These are phyloP conservation scores for Rhynchosporium graminicola DNA, from an alignment of 2,329 filamentous ascomycete species.

Conservation along the genomic window DNA sequence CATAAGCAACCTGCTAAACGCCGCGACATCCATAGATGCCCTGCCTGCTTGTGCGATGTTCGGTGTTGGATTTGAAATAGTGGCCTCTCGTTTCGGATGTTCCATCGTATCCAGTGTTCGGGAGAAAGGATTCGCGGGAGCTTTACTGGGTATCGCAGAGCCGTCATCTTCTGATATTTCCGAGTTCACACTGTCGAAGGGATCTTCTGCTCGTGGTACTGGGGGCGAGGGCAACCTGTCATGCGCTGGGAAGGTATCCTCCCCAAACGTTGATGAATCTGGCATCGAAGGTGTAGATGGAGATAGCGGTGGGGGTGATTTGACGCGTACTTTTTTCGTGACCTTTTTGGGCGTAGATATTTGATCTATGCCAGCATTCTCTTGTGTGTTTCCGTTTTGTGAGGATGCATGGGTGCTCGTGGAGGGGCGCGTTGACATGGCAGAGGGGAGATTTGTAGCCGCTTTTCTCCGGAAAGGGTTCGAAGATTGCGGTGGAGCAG, in stretches of 20 bases:
- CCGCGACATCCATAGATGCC: conserved; percentile 69
- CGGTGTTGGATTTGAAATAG: conserved; percentile 20
- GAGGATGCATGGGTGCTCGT: conserved; percentile 25
- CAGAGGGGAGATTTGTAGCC: conserved; percentile 20
- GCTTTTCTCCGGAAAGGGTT: conserved; percentile 41
- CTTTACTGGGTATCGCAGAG: conserved; percentile 29
- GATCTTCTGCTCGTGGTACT: conserved; percentile 40
- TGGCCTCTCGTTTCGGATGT: conserved; percentile 34
- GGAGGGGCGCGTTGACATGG: conserved; percentile 27
- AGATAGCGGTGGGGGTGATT: conserved; percentile 61
- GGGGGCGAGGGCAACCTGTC: conserved; percentile 34
- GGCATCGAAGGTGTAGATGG: conserved; percentile 47
- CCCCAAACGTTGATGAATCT: conserved; percentile 47
- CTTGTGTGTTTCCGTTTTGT: conserved; percentile 24
- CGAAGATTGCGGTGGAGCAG: conserved; percentile 37
- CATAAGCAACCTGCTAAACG: conserved; percentile 74
- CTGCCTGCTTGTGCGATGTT: conserved; percentile 39
- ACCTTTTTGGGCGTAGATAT: conserved; percentile 31
- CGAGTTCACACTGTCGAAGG: conserved; percentile 40
- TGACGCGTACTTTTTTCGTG: conserved; percentile 65
- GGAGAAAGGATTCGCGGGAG: conserved; percentile 56
- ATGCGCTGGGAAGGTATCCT: conserved; percentile 31
- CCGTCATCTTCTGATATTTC: conserved; percentile 37
- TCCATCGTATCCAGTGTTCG: conserved; percentile 57
- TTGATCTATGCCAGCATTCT: conserved; percentile 20